phyloP scores from a whole-genome alignment of 257 asterid species.

The Solanum clarkiae region DNA sequence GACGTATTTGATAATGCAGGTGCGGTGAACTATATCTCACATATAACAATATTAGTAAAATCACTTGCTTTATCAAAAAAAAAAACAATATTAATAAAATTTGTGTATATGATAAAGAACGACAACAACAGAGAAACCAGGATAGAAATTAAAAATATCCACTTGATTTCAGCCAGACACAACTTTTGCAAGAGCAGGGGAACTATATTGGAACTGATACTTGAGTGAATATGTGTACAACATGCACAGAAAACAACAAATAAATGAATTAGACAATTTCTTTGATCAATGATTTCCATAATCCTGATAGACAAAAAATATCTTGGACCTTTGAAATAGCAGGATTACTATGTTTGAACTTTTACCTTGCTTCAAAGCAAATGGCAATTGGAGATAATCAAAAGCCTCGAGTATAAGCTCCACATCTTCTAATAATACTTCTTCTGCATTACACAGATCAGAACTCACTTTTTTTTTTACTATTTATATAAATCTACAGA shows the following conservation, averaged over 20 bases:
- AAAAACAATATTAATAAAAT: background rate
- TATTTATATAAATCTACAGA: background rate
- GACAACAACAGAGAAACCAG: background rate
- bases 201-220: background rate
- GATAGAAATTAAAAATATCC: background rate
- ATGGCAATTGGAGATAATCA: constrained; percentile 81
- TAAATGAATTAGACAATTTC: background rate
- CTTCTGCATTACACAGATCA: constrained; percentile 41
- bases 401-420: constrained; percentile 97
- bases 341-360: background rate
- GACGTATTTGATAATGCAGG: background rate
- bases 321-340: background rate
- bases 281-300: background rate
- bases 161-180: background rate
- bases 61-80: too few relatives aligned
- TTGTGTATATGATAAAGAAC: background rate
- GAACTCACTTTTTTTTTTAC: background rate
- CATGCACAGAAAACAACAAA: background rate
- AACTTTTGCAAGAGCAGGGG: background rate
- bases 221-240: background rate
- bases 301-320: background rate
- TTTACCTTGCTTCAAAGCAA: constrained; percentile 73
- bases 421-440: constrained; percentile 82
- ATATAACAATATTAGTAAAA: background rate
- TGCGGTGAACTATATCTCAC: background rate